Percentiles rank a stretch among this genome's conserved stretches.
These are phyloP conservation scores for Euclidium syriacum DNA, from an alignment of 345 rosid genomes.

Conservation along the genomic window DNA sequence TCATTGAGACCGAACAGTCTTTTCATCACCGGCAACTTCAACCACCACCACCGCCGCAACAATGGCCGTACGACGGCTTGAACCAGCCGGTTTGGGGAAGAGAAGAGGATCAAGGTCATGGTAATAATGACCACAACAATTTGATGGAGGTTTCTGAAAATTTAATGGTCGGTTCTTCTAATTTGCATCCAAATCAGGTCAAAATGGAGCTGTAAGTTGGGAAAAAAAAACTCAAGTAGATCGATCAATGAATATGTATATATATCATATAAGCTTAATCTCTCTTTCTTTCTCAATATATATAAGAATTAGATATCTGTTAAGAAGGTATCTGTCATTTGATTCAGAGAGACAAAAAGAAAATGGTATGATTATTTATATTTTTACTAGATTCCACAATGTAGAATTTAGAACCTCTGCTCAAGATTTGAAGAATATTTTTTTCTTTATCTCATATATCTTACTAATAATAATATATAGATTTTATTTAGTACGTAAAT, in stretches of 20 bases:
- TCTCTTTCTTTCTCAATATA: neutral
- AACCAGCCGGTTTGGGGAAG: slow-evolving; percentile 67
- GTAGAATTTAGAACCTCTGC: slow-evolving; percentile 13
- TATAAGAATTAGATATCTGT: slow-evolving; percentile 19
- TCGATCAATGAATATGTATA: slow-evolving; percentile 17
- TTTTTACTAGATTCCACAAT: slow-evolving; percentile 1
- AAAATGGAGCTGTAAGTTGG: slow-evolving; percentile 58
- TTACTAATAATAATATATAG: neutral
- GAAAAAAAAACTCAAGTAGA: slow-evolving; percentile 18
- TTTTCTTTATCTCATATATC: neutral
- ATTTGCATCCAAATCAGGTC: slow-evolving; percentile 55
- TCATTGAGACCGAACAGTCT: slow-evolving; percentile 35
- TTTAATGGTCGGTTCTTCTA: slow-evolving; percentile 40
- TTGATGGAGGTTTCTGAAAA: slow-evolving; percentile 21
- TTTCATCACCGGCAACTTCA: slow-evolving; percentile 50
- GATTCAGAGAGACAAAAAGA: slow-evolving; percentile 23
- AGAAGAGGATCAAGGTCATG: slow-evolving; percentile 67
- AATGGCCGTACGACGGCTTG: slow-evolving; percentile 55
- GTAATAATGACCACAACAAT: slow-evolving; percentile 44
- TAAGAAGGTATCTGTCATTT: slow-evolving; percentile 19
- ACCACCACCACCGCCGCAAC: slow-evolving; percentile 63
- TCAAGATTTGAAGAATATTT: neutral
- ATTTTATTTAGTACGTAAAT: no score
- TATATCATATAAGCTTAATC: slow-evolving; percentile 29
- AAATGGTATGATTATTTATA: slow-evolving; percentile 1